Conservation (phyloP, 2,329 filamentous ascomycete genomes). For the Colletotrichum siamense region DNA sequence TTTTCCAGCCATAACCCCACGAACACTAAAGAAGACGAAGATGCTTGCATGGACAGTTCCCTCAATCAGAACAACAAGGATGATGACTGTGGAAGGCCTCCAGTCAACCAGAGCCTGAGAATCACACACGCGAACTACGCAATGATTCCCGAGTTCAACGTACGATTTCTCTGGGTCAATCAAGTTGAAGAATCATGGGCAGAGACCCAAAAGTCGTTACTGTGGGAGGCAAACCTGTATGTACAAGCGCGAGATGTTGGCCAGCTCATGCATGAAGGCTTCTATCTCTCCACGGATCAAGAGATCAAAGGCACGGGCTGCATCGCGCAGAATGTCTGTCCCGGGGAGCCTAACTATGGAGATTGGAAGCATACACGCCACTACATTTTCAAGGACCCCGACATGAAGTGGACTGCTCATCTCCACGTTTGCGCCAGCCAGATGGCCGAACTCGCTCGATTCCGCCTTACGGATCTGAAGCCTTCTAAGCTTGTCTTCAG, state of each 20-base stretch:
- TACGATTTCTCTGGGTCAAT: neutral
- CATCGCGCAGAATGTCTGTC: neutral
- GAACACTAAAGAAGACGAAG: neutral
- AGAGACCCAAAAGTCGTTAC: neutral
- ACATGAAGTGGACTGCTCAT: neutral
- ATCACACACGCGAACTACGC: neutral
- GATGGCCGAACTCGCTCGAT: neutral
- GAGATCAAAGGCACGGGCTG: neutral
- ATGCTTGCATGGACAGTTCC: neutral
- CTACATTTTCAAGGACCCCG: neutral
- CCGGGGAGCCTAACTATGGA: neutral
- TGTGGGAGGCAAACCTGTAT: neutral
- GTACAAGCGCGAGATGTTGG: neutral
- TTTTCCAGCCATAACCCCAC: neutral
- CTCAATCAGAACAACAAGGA: neutral
- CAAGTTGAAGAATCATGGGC: neutral
- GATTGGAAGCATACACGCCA: neutral
- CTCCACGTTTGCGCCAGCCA: neutral
- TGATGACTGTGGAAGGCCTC: neutral
- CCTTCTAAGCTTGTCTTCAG: neutral
- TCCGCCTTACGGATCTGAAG: neutral
- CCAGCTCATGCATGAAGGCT: neutral
- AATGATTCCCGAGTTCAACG: neutral
- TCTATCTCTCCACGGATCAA: neutral
- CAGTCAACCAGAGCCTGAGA: neutral